Evolutionary conservation across 495 filamentous ascomycete genomes (phyloP).

Genomic region (Bryoglossum gracile): DNA sequence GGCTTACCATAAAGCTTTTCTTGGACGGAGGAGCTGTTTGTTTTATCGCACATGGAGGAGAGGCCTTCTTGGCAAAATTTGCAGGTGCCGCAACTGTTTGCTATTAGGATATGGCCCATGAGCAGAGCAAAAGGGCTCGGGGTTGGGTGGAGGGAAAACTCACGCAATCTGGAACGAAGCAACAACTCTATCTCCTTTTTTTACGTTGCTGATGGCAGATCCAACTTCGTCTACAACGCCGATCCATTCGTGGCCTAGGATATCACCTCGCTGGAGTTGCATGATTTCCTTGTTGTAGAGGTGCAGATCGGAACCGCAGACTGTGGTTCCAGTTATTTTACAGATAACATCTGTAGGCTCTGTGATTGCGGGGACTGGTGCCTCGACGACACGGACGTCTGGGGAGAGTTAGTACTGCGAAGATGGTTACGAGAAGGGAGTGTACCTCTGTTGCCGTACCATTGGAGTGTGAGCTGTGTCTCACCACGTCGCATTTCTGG

Average conservation of each 20-base stretch:
- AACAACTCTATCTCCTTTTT: slow-evolving; percentile 59
- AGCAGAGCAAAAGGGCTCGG: no score
- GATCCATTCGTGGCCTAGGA: slow-evolving; percentile 84
- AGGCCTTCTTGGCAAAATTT: slow-evolving; percentile 68
- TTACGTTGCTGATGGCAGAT: slow-evolving; percentile 45
- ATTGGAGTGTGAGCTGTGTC: slow-evolving; percentile 8
- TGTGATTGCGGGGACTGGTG: slow-evolving; percentile 58
- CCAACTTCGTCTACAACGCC: slow-evolving; percentile 72
- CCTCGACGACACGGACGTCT: slow-evolving; percentile 20
- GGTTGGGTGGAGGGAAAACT: no score
- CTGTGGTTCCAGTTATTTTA: slow-evolving; percentile 74
- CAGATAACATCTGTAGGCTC: slow-evolving; percentile 77
- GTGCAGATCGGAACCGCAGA: slow-evolving; percentile 83
- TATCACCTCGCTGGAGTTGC: slow-evolving; percentile 72
- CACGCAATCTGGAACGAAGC: slow-evolving; percentile 14
- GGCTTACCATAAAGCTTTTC: slow-evolving; percentile 64
- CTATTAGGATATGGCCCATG: slow-evolving; percentile 63
- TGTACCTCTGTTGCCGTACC: slow-evolving; percentile 24
- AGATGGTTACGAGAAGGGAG: background rate
- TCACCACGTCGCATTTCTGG: background rate
- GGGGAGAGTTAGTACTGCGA: background rate
- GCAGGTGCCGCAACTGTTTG: slow-evolving; percentile 70
- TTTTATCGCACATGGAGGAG: slow-evolving; percentile 69
- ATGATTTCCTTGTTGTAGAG: slow-evolving; percentile 66
- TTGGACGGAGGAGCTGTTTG: slow-evolving; percentile 63